phyloP scores from a whole-genome alignment of 2,329 filamentous ascomycete species.

The Trichothecium sympodiale region DNA sequence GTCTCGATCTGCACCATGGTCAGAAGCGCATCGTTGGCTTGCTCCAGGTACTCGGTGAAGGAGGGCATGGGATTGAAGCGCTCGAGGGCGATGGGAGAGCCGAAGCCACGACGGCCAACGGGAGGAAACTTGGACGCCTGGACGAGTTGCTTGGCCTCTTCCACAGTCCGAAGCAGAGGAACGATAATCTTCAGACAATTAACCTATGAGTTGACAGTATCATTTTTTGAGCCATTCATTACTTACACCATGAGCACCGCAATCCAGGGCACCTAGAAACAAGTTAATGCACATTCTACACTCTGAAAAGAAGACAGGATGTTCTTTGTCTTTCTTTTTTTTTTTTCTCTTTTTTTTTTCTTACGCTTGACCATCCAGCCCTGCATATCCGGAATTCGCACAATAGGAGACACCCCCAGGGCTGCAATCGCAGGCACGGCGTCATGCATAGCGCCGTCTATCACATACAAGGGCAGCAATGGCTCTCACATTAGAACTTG shows the following conservation, averaged over 20 bases:
- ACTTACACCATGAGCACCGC: constrained; percentile 38
- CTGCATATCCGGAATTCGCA: constrained; percentile 41
- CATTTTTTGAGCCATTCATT: not conserved
- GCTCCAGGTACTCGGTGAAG: constrained; percentile 36
- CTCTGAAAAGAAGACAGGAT: too few relatives aligned
- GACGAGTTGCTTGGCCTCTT: constrained; percentile 33
- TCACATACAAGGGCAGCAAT: too few relatives aligned
- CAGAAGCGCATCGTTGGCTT: constrained; percentile 40
- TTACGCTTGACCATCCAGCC: constrained; percentile 34
- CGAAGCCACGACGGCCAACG: constrained; percentile 34
- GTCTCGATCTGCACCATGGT: constrained; percentile 62
- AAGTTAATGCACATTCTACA: not conserved
- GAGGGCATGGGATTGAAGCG: constrained; percentile 31
- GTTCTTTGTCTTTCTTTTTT: too few relatives aligned
- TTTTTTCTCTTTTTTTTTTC: constrained; percentile 5
- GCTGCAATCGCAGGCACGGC: constrained; percentile 40
- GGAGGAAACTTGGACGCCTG: constrained; percentile 39
- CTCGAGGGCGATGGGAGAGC: constrained; percentile 33
- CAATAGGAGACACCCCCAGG: constrained; percentile 28
- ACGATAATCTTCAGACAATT: constrained; percentile 28
- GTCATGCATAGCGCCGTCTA: constrained; percentile 40
- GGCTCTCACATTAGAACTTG: constrained; percentile 1
- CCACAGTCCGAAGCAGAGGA: constrained; percentile 29
- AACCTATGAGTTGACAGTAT: constrained; percentile 1
- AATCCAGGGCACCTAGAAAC: constrained; percentile 31